Base-by-base conservation (phyloP, 441 rosid species). In the Geranium incanum region DNA sequence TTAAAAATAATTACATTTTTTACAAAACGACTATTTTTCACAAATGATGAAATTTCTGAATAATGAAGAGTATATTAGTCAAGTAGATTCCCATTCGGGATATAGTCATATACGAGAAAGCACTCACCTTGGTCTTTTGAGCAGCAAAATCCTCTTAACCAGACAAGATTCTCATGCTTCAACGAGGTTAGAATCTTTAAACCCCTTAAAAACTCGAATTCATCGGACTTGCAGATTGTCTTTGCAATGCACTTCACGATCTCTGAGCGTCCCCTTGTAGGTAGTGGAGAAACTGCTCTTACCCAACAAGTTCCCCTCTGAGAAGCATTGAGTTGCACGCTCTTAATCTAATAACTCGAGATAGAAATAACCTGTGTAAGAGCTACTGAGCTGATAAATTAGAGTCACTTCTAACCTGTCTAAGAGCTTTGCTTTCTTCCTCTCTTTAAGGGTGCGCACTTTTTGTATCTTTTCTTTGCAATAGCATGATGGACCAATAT, bases 161-260 rank as follows among this genome's bases (percentile, higher is more conserved):
- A 82, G 8, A 81, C 90, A 52, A 93, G 74, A 72, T 91, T 91
- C 13, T 93, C 98, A 71, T 93, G 98, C 70, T 78, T 87, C 75
- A 91, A 79, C 0, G 86, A 86, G 6, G 95, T 84, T 82, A 93
- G 74, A 67, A 82, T 69, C 76, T 82, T 91, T 71, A 93, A 79
- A 67, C 97, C 98, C 79, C 81, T 84, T 89, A 91, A 84, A 79
- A 93, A 93, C 77, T 87, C 95, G 1, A 88, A 69, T 60, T 91
- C 97, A 67, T 93, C 97, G 0, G 97, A 88, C 84, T 87, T 93
- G 86, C 98, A 93, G 68, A 96, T 89, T 1, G 83, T 83, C 79
- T 87, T 88, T 62, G 84, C 76, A 66, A 93, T 86, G 81, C 90
- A 75, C 79, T 87, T 91, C 52, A 93, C 81, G 8, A 90, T 86